Base-by-base conservation (phyloP, 1,284 basidiomycete genomes). In the Puccinia horiana region DNA sequence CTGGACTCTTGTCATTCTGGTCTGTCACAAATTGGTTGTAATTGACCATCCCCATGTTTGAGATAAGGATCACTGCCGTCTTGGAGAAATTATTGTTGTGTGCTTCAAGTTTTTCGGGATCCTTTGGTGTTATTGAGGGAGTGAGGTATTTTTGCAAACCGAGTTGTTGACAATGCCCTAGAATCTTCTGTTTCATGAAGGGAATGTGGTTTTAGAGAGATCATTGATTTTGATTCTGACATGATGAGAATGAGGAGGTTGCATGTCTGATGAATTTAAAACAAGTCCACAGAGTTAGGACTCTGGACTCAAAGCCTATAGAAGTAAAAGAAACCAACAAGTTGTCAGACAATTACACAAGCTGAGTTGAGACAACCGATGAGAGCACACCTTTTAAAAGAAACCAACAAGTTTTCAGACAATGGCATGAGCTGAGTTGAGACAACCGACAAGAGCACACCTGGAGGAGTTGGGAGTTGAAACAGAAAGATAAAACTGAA, bases 241-340 rank as follows among this genome's bases (percentile, higher is more conserved):
- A 32, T 2, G 63, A 67, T 16, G n/a, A 40, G 18, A 6, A 40
- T 54, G 52, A 11, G 20, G 20, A 23, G 29, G 2, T 67, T 8
- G 14, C 40, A 11, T 40, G n/a, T 16, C 18, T 32, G 3, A 16
- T 67, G 32, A 11, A 8, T 44, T 16, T 18, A 44, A 58, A 58
- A n/a, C 56, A n/a, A 5, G 56, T 58, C 29, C 56, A 4, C 29
- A 58, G 26, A 58, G 56, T 58, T 67, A 40, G 35, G 35, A 29
- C 35, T 29, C 61, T 63, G 61, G 61, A 29, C 61, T 63, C 61
- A 63, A 32, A 63, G 32, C 61, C 63, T 67, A 67, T 67, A 67
- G 40, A 67, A 44, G 6, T 18, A 5, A 16, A 32, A 40, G 40
- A n/a, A n/a, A n/a, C n/a, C n/a, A n/a, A n/a, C n/a, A n/a, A n/a